Evolutionary conservation across 495 filamentous ascomycete genomes (phyloP), one percentile per base, ranked within the genome.

Genomic region (Lasiosphaeria miniovina): DNA sequence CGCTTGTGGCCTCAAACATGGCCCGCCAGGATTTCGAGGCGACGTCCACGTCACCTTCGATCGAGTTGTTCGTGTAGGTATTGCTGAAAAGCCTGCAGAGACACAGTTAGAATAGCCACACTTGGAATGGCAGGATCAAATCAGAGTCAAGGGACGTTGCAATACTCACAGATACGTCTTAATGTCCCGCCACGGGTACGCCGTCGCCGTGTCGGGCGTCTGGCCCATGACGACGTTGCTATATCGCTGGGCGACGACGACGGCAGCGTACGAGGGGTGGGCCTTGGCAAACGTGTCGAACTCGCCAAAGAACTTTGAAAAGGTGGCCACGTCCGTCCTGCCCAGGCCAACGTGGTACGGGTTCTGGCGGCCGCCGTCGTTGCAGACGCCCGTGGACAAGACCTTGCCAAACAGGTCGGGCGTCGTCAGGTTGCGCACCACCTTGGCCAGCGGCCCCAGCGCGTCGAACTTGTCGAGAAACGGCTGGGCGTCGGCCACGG

Each of bases 1-100:
- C 73, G 49, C 49, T 51, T 51, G 49, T 51, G 15, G n/a, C 17
- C 17, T 32, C 9, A 9, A 51, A n/a, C 7, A 11, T 35, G 24
- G 15, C 1, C 0, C 12, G 6, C 15, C 11, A n/a, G 6, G 49
- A n/a, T n/a, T 32, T n/a, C 2, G 43, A 11, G 43, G 15, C 15
- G 43, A 11, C 8, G 12, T 46, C 43, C 12, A 46, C 12, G 43
- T 46, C 43, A 5, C 4, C 43, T 2, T 46, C 43, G 43, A n/a
- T 46, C 43, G 12, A 11, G 15, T 46, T n/a, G 43, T 11, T 46
- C 15, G 43, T 14, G 43, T n/a, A 46, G 12, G 43, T 14, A n/a
- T 4, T n/a, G 12, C 5, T 46, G 12, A 9, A n/a, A 14, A 41
- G 38, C 5, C 11, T 11, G 6, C 12, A 46, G 15, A 46, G 43